Conservation (phyloP, 2,329 filamentous ascomycete species). For the Diaporthe vexans region DNA sequence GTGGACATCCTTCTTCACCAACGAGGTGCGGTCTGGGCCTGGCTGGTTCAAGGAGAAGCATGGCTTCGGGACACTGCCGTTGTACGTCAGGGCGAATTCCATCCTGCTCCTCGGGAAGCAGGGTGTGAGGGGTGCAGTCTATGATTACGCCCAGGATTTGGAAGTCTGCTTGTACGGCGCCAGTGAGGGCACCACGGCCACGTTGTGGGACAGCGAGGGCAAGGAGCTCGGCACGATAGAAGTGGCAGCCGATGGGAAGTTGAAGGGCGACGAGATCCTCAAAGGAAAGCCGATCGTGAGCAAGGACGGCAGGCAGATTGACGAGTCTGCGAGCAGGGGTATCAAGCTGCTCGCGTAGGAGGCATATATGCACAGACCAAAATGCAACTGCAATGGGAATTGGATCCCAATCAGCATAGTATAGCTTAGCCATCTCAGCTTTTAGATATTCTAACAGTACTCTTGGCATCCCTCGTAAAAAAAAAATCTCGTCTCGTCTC, state of each 20-base stretch:
- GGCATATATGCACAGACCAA: not conserved
- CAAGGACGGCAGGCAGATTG: conserved; percentile 41
- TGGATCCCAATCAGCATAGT: not conserved
- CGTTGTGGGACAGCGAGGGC: conserved; percentile 60
- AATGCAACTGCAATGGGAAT: not conserved
- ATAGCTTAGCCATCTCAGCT: not conserved
- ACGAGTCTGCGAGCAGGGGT: conserved; percentile 9
- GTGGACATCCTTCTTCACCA: conserved; percentile 64
- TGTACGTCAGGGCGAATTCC: conserved; percentile 70
- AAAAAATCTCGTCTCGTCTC: not conserved
- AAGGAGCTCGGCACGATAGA: conserved; percentile 56
- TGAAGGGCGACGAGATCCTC: conserved; percentile 56
- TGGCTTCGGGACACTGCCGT: conserved; percentile 68
- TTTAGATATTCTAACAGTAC: not conserved
- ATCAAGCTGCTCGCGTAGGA: conserved; percentile 37
- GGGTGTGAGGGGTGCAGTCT: conserved; percentile 57
- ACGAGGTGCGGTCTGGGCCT: conserved; percentile 63
- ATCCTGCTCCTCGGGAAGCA: conserved; percentile 61
- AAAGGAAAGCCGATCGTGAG: conserved; percentile 51
- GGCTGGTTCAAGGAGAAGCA: conserved; percentile 74
- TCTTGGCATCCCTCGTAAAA: not conserved
- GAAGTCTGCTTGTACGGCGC: conserved; percentile 64
- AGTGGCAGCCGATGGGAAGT: conserved; percentile 55
- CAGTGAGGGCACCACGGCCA: conserved; percentile 56
- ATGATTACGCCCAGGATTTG: conserved; percentile 61